Base-by-base conservation (phyloP, 106 monocot species). In the Dendrobium officinale region DNA sequence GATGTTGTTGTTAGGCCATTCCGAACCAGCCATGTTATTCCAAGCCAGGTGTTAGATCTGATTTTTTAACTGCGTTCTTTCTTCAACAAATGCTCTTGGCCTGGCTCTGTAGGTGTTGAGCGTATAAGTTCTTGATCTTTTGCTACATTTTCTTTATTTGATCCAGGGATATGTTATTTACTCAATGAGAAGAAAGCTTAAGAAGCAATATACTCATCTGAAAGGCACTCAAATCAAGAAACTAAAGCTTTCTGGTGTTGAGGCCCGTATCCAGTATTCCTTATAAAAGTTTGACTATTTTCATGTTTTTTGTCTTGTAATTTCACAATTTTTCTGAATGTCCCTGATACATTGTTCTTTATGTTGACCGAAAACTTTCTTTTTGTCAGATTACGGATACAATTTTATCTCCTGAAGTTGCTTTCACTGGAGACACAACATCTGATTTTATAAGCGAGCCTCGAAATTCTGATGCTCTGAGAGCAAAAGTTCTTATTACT, bases 1-100 rank as follows among this genome's bases (percentile, higher is more conserved):
- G 91, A 99, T 75, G 91, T 99, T 87, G 95, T 99, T 85, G 95
- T 92, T 24, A 91, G 95, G 79, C 98, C 98, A 86, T 99, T 99
- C 80, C 86, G 84, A 86, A 99, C 98, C 26, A 84, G 87, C 75
- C 98, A 99, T 88, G 93, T 91, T 55, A 93, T 99, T 76, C 95
- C 98, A 31, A 99, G 98, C 83, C 98, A 99, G 93, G 98, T 99
- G 83, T 48, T 51, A 19, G 9, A 44, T 41, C 49, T 45, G 42
- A 79, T 61, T 54, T 41, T 78, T 66, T 26, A 24, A 73, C 18
- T 47, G 7, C 20, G 10, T 72, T 49, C 31, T 67, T 67, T 18
- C 16, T 5, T 11, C 15, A 72, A 27, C 67, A 43, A 18, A 40
- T 19, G 64, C 13, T 51, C 11, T 73, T 41, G 41, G 22, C 20